Conservation (phyloP, 495 filamentous ascomycete genomes). For the Annulohypoxylon maeteangense region DNA sequence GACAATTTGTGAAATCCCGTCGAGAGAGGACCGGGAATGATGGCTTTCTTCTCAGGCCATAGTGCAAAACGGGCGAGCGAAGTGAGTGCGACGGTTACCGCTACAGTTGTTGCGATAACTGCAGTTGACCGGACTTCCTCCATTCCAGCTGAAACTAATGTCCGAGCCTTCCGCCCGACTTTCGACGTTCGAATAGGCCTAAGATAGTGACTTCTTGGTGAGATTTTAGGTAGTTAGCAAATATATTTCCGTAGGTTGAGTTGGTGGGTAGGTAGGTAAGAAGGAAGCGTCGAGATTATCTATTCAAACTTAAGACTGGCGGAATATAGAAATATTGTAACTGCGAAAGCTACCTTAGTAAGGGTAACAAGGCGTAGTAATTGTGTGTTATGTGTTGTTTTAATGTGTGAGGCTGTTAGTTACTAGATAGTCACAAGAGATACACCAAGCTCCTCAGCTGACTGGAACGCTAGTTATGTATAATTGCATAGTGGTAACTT, state of each 20-base stretch:
- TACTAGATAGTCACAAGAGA: conserved; percentile 2
- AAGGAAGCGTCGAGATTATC: not conserved
- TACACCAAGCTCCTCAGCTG: conserved; percentile 29
- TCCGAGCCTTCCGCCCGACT: not conserved
- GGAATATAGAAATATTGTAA: not conserved
- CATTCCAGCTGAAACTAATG: conserved; percentile 28
- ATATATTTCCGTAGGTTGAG: not conserved
- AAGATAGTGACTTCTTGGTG: not conserved
- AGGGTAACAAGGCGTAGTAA: conserved; percentile 2
- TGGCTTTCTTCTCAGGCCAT: conserved; percentile 48
- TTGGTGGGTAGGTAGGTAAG: not conserved
- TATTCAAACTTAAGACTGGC: not conserved
- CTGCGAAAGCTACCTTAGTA: not conserved
- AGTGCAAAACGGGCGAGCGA: conserved; percentile 46
- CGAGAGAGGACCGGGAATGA: conserved; percentile 52
- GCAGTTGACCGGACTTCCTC: conserved; percentile 43
- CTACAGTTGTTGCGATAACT: conserved; percentile 47
- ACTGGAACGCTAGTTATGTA: conserved; percentile 6
- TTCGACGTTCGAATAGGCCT: not conserved
- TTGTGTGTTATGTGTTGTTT: conserved; percentile 9
- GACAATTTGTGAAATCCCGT: conserved; percentile 48
- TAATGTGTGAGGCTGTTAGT: not conserved
- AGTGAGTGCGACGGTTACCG: conserved; percentile 45
- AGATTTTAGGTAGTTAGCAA: not conserved
- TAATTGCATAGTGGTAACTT: conserved; percentile 12